phyloP scores from a whole-genome alignment of 768 basidiomycete genomes.

The Psilocybe subaeruginosa region DNA sequence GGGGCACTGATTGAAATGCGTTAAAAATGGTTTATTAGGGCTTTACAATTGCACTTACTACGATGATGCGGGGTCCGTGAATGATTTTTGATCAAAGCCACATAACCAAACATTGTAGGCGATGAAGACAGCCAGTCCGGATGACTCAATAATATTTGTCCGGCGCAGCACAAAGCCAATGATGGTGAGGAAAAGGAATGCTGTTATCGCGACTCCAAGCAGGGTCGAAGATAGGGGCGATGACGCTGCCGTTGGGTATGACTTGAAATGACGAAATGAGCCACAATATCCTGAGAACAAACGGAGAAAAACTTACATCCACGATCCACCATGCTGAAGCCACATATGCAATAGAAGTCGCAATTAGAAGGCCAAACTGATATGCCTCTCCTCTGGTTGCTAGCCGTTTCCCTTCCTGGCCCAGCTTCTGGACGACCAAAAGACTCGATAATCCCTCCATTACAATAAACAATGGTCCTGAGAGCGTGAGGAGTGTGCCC shows the following conservation, averaged over 20 bases:
- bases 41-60: conserved; percentile 54
- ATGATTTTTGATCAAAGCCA: conserved; percentile 75
- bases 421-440: conserved; percentile 79
- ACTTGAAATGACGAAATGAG: conserved; percentile 40
- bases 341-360: conserved; percentile 79
- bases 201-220: conserved; percentile 84
- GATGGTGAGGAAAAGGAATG: conserved; percentile 87
- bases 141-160: conserved; percentile 93
- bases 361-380: conserved; percentile 78
- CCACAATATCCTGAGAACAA: neutral
- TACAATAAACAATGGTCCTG: conserved; percentile 77
- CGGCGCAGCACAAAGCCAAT: conserved; percentile 89
- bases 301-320: conserved; percentile 49
- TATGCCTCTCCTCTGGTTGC: conserved; percentile 72
- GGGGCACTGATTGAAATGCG: conserved; percentile 56
- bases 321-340: conserved; percentile 88
- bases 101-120: conserved; percentile 93
- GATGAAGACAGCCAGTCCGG: conserved; percentile 84
- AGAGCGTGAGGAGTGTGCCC: conserved; percentile 71
- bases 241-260: conserved; percentile 81
- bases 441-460: conserved; percentile 87
- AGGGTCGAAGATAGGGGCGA: conserved; percentile 89
- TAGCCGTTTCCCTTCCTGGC: conserved; percentile 74
- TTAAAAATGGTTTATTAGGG: conserved; percentile 1
- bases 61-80: conserved; percentile 73